A percentile compares a stretch with the other conserved stretches of the same genome.
Evolutionary conservation across 768 basidiomycete species (phyloP).

Genomic region (Mycena olivaceomarginata): DNA sequence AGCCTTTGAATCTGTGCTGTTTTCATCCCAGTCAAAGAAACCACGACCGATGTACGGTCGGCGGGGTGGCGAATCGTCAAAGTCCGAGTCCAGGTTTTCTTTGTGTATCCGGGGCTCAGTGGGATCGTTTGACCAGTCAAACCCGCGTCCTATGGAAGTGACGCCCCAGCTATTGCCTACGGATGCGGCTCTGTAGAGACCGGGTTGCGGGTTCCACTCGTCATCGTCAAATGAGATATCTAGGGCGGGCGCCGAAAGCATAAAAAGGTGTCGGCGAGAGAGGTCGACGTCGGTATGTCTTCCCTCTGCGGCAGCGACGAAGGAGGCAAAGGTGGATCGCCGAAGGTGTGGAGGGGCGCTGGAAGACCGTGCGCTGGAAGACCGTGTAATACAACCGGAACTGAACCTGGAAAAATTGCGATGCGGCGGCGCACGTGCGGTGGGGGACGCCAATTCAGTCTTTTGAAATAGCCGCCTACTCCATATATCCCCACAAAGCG

Average conservation of each 20-base stretch:
- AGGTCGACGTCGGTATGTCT: constrained; percentile 14
- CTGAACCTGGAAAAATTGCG: neutral
- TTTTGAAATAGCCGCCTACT: neutral
- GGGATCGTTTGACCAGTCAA: constrained; percentile 76
- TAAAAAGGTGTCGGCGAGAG: constrained; percentile 34
- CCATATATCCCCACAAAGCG: constrained; percentile 1
- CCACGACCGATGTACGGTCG: constrained; percentile 28
- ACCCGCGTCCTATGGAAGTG: constrained; percentile 89
- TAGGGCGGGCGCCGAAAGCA: constrained; percentile 65
- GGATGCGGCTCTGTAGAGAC: constrained; percentile 77
- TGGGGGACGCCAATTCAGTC: neutral
- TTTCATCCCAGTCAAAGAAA: constrained; percentile 44
- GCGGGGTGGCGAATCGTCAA: constrained; percentile 25
- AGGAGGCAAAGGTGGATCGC: constrained; percentile 4
- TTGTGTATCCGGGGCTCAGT: constrained; percentile 17
- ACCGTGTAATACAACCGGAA: neutral
- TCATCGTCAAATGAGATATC: constrained; percentile 82
- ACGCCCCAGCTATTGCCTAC: constrained; percentile 90
- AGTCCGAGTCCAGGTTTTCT: constrained; percentile 44
- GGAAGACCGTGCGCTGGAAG: neutral
- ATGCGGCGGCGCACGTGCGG: neutral
- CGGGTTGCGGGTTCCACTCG: constrained; percentile 77
- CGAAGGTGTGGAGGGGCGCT: constrained; percentile 10
- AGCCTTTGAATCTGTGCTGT: neutral
- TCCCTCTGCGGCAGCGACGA: constrained; percentile 29